Percentiles rank a stretch among this genome's conserved stretches.
phyloP scores from a whole-genome alignment of 202 grass and related monocot genomes.

The Panicum virgatum region DNA sequence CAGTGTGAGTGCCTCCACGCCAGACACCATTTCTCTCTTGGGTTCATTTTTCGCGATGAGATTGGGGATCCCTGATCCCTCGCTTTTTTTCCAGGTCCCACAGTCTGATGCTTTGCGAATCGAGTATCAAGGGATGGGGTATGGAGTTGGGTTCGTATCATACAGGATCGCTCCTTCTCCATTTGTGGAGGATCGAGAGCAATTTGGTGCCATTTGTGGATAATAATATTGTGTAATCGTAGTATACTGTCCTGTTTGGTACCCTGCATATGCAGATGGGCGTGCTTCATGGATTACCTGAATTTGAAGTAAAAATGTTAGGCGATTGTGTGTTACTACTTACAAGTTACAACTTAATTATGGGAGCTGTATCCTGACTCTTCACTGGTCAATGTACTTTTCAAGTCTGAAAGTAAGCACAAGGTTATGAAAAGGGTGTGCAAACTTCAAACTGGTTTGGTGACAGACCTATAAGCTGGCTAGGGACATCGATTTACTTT shows the following conservation, averaged over 20 bases:
- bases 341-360: too few species aligned
- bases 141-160: background rate
- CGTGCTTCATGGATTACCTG: too few species aligned
- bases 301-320: too few species aligned
- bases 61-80: background rate
- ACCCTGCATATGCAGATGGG: too few species aligned
- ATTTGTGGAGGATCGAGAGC: background rate
- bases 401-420: background rate
- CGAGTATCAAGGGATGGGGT: background rate
- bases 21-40: background rate
- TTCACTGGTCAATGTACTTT: background rate
- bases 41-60: background rate
- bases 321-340: too few species aligned
- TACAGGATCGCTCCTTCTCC: background rate
- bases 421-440: too few species aligned
- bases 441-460: too few species aligned
- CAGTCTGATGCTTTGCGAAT: background rate
- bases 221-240: background rate
- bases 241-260: too few species aligned
- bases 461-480: too few species aligned
- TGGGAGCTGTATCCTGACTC: too few species aligned
- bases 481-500: background rate
- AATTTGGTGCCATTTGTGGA: background rate
- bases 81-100: background rate
- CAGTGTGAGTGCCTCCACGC: conserved; percentile 51